Base-by-base conservation (phyloP, 148 eudicot genomes). In the Rhododendron ferrugineum region DNA sequence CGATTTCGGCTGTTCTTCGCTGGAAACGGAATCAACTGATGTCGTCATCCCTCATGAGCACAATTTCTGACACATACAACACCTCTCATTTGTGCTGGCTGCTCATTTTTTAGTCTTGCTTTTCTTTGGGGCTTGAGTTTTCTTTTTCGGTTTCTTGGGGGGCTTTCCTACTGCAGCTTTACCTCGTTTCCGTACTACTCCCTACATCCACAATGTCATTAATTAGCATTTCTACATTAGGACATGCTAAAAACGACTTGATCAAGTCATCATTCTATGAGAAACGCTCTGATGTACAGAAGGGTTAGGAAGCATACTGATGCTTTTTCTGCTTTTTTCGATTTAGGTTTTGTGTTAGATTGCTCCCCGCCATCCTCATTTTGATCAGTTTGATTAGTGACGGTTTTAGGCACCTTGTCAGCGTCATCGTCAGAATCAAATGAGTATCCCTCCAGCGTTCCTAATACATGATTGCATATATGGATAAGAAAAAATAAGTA, bases 341-440 rank as follows among this genome's bases (percentile, higher is more conserved):
- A 88, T 88, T 89, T 92, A 85, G 90, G 5, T 87, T 93, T 96
- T 80, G 78, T 88, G 47, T 86, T 90, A 49, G 94, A 70, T 81
- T 91, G 89, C 91, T 93, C 93, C 64, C 91, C 94, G 30, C 47
- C 93, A 54, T 78, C 95, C 85, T 93, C 98, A 79, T 85, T 86
- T 86, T 93, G 90, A 84, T 93, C 94, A 82, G 86, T 86, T 88
- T 93, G 90, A 32, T 68, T 34, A 22, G 62, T 85, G 79, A 54
- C 78, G 72, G 92, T 87, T 89, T 92, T 93, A 82, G 92, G 85
- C 81, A 84, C 62, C 89, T 93, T 89, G 84, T 97, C 99, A 77
- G 91, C 92, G 82, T 97, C 99, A 77, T 97, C 99, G 36, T 95
- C 99, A 40, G 98, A 97, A 89, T 91, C 98, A 90, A 96, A 96